Evolutionary conservation across 768 basidiomycete species (phyloP), one percentile per base, ranked within the genome.

Genomic region (Lactarius hengduanensis): DNA sequence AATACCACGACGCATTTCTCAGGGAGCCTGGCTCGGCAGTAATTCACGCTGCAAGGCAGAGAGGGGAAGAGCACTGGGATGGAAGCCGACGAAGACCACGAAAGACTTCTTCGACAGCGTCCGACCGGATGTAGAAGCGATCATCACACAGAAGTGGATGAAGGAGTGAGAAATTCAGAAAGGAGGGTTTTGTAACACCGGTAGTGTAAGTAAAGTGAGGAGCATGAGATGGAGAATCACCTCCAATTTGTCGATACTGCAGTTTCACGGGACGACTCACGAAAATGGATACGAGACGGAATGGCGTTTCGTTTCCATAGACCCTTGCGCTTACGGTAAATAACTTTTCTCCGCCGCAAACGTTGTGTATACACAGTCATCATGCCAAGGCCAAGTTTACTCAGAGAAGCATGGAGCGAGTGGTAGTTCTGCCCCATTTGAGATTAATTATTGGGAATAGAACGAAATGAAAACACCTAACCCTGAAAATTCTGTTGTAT

Each of bases 81-180:
- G 85, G 86, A 80, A 79, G 63, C 83, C 86, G 11, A 78, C 69
- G 63, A 79, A 78, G 70, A 80, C 74, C 16, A 83, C 80, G 11
- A 72, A 78, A 62, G 84, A 86, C 71, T 79, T 86, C 76, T 68
- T 86, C 15, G 75, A 73, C 43, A 83, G 80, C 68, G 78, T 87
- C 59, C 76, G 77, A 64, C 72, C 76, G 6, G 83, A 86, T 72
- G 78, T 83, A 2, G 78, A 79, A 64, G 71, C 69, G 8, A 57
- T 69, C 43, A 18, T 72, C 7, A 26, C 50, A 34, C 47, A 58
- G 20, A 54, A 62, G 57, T 69, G 3, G 59, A 40, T 62, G 2
- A 66, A 58, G n/a, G n/a, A 7, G 22, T 16, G 16, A 59, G 54
- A 1, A 22, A 18, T 5, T 15, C 18, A 28, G 11, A 18, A 6